Evolutionary conservation across 1,284 basidiomycete genomes (phyloP).

Genomic region (Mrakiaceae sp.): DNA sequence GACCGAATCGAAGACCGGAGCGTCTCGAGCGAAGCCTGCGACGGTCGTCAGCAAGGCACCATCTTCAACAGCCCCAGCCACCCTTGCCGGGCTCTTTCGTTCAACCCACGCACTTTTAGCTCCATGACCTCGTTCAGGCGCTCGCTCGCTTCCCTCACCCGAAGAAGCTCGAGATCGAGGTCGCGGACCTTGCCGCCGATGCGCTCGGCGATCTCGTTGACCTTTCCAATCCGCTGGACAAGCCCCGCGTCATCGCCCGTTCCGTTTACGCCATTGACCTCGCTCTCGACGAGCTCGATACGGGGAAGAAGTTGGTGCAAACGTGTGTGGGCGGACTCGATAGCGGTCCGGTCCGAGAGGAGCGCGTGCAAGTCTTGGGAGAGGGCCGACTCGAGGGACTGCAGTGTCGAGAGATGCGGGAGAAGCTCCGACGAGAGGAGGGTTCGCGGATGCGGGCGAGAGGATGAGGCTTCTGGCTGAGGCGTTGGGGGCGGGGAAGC

Average conservation of each 20-base stretch:
- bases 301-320: slow-evolving; percentile 53
- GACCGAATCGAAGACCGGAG: slow-evolving; percentile 66
- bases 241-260: slow-evolving; percentile 26
- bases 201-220: slow-evolving; percentile 63
- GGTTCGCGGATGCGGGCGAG: slow-evolving; percentile 9
- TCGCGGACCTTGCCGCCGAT: slow-evolving; percentile 78
- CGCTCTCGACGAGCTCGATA: slow-evolving; percentile 50
- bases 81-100: not conserved
- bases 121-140: slow-evolving; percentile 78
- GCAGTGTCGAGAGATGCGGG: slow-evolving; percentile 43
- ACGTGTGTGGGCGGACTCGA: slow-evolving; percentile 51
- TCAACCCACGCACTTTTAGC: slow-evolving; percentile 52
- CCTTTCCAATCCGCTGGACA: slow-evolving; percentile 30
- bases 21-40: slow-evolving; percentile 62
- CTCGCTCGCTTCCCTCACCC: slow-evolving; percentile 72
- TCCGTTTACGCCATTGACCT: slow-evolving; percentile 41
- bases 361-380: slow-evolving; percentile 63
- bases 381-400: slow-evolving; percentile 64
- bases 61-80: not conserved
- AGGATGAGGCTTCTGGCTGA: not conserved
- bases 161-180: slow-evolving; percentile 80
- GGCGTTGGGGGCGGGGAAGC: not conserved
- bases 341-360: slow-evolving; percentile 55
- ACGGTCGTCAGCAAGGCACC: not conserved
- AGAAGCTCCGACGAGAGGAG: slow-evolving; percentile 26